Evolutionary conservation across 202 grass and related monocot genomes (phyloP).

Genomic region (Dendrocalamus latiflorus): DNA sequence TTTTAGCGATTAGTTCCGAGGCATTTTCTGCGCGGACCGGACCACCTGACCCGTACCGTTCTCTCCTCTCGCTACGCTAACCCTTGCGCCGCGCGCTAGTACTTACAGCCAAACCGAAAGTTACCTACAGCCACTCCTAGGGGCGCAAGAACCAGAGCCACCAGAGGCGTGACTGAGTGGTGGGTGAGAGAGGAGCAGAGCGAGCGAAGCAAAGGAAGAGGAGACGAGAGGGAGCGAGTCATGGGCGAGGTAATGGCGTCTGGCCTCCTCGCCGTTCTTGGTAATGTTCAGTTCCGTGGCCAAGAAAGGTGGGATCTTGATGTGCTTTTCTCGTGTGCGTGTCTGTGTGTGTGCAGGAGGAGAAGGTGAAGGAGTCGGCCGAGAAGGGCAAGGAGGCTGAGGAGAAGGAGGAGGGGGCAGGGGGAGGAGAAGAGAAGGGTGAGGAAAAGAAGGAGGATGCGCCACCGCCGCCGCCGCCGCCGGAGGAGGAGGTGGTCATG

Average conservation of each 20-base stretch:
- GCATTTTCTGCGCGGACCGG: slow-evolving; percentile 18
- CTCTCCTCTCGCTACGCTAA: background rate
- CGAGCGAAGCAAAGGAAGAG: background rate
- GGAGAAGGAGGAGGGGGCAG: background rate
- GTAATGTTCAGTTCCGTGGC: background rate
- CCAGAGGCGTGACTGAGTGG: slow-evolving; percentile 10
- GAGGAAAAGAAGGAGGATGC: slow-evolving; percentile 26
- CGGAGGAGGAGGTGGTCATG: slow-evolving; percentile 71
- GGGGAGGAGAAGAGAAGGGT: background rate
- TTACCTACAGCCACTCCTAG: slow-evolving; percentile 24
- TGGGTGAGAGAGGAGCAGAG: background rate
- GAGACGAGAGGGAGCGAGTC: background rate
- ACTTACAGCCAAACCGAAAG: background rate
- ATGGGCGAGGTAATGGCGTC: slow-evolving; percentile 42
- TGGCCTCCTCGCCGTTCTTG: background rate
- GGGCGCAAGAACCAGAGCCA: background rate
- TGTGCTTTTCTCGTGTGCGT: background rate
- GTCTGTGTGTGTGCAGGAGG: slow-evolving; percentile 28
- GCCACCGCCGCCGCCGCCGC: slow-evolving; percentile 15
- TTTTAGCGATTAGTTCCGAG: background rate
- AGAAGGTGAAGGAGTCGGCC: slow-evolving; percentile 23
- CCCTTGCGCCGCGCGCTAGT: background rate
- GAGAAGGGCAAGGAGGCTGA: slow-evolving; percentile 17
- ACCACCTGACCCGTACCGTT: slow-evolving; percentile 3
- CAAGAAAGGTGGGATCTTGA: slow-evolving; percentile 18